These are phyloP conservation scores for Cladophialophora psammophila DNA, from an alignment of 2,329 filamentous ascomycete species.

Conservation along the genomic window DNA sequence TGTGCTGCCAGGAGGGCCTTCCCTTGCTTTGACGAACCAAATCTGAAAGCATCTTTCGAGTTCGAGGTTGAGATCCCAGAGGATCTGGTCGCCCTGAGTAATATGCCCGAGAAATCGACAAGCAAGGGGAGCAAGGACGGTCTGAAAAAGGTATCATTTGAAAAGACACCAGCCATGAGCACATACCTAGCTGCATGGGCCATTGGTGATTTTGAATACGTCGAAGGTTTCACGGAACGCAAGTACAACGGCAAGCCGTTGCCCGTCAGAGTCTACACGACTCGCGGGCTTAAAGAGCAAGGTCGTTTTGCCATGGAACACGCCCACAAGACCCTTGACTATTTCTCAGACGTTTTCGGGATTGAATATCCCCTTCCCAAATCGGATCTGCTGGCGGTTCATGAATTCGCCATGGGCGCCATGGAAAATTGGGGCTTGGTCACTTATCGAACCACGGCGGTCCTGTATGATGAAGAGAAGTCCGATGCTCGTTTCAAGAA, in stretches of 20 bases:
- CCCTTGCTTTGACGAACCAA: slow-evolving; percentile 97
- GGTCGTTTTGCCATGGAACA: slow-evolving; percentile 88
- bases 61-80: slow-evolving; percentile 90
- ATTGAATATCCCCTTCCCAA: slow-evolving; percentile 95
- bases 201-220: slow-evolving; percentile 94
- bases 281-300: slow-evolving; percentile 90
- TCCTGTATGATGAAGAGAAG: slow-evolving; percentile 92
- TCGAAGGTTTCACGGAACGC: slow-evolving; percentile 88
- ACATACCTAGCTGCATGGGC: slow-evolving; percentile 91
- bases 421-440: slow-evolving; percentile 98
- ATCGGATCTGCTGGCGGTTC: slow-evolving; percentile 86
- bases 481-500: slow-evolving; percentile 93
- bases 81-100: slow-evolving; percentile 87
- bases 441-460: slow-evolving; percentile 92
- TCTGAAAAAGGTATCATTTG: slow-evolving; percentile 75
- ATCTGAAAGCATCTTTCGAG: slow-evolving; percentile 95
- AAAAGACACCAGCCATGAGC: slow-evolving; percentile 87
- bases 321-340: slow-evolving; percentile 91
- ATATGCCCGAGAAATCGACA: slow-evolving; percentile 86
- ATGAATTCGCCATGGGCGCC: slow-evolving; percentile 84
- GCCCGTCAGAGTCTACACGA: slow-evolving; percentile 95
- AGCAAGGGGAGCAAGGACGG: slow-evolving; percentile 72
- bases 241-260: slow-evolving; percentile 90
- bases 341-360: slow-evolving; percentile 91
- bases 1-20: slow-evolving; percentile 95